Evolutionary conservation across 768 basidiomycete species (phyloP), one percentile per base, ranked within the genome.

Genomic region (Boletellus emodensis): DNA sequence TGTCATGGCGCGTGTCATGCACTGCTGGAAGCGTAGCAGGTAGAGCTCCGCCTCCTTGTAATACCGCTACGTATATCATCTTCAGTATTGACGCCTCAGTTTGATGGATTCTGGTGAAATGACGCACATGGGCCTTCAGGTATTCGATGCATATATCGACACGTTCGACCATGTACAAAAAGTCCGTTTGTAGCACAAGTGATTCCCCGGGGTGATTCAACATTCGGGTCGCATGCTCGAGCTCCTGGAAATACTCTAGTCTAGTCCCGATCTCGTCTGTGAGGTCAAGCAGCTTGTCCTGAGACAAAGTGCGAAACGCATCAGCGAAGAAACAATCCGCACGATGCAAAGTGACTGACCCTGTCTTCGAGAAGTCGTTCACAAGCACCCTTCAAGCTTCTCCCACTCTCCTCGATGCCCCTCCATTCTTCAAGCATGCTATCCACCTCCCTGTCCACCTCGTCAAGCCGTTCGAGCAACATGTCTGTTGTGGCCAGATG

Each of bases 1-100:
- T 0, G 94, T 98, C 95, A 98, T 97, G 10, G 92, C 89, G 24
- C 96, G 83, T 0, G 93, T 96, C 81, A 98, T 87, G 66, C 96
- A 99, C 69, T 99, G 96, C 62, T 96, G 95, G 70, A 94, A 98
- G 20, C 96, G 84, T 28, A 99, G 78, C n/a, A 96, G 74, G 66
- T 96, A 97, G 17, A 99, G 75, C 60, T 97, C 93, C 8, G 93
- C 85, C 72, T 98, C 96, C 56, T 80, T 80, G 71, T 85, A 99
- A 65, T 94, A 85, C 55, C 91, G 82, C 94, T 98, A 60, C 15
- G 45, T 24, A 44, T 12, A 22, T 5, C 18, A 9, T 14, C 17
- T 8, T 65, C 39, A 55, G 49, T 46, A 46, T 17, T 2, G 36
- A 26, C 11, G 8, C 20, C 13, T 20, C 2, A 37, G 30, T 11